phyloP scores from a whole-genome alignment of 495 filamentous ascomycete genomes.

The Penicillium parvum region DNA sequence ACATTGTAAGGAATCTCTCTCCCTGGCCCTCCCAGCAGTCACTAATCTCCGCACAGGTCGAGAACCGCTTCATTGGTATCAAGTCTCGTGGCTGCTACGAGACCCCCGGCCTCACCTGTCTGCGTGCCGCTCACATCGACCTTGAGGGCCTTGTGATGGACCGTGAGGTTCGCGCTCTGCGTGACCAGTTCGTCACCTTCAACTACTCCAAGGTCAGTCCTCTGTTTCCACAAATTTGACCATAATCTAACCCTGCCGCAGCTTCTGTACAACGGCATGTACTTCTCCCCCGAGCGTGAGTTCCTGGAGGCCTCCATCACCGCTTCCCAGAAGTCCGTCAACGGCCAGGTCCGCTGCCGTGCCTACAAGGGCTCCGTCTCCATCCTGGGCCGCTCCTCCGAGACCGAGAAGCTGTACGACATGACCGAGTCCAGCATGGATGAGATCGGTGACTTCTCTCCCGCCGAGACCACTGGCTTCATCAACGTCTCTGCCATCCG shows the following conservation, averaged over 20 bases:
- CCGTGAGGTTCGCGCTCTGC: conserved; percentile 73
- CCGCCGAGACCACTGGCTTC: conserved; percentile 71
- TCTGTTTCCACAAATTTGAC: too few relatives aligned
- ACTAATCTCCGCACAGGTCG: conserved; percentile 32
- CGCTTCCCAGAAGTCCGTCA: conserved; percentile 65
- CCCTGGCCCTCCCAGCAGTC: not conserved
- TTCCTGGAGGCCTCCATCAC: conserved; percentile 70
- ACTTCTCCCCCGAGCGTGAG: conserved; percentile 76
- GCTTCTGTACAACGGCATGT: conserved; percentile 70
- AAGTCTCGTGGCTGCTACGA: conserved; percentile 94
- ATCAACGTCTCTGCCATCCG: conserved; percentile 80
- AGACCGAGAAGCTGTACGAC: conserved; percentile 83
- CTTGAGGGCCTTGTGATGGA: conserved; percentile 84
- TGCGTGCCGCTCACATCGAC: conserved; percentile 74
- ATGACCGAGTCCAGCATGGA: conserved; percentile 83
- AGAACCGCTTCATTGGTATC: conserved; percentile 82
- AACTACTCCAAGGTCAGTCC: conserved; percentile 74
- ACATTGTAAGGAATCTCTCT: conserved; percentile 57
- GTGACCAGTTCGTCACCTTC: conserved; percentile 73
- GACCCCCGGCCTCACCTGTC: conserved; percentile 66
- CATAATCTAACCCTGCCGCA: too few relatives aligned
- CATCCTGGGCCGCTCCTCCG: conserved; percentile 68
- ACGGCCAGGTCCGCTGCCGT: conserved; percentile 65
- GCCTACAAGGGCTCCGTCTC: conserved; percentile 74
- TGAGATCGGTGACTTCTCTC: conserved; percentile 73